phyloP scores from a whole-genome alignment of 1,284 basidiomycete species.

The Phaffia rhodozyma region DNA sequence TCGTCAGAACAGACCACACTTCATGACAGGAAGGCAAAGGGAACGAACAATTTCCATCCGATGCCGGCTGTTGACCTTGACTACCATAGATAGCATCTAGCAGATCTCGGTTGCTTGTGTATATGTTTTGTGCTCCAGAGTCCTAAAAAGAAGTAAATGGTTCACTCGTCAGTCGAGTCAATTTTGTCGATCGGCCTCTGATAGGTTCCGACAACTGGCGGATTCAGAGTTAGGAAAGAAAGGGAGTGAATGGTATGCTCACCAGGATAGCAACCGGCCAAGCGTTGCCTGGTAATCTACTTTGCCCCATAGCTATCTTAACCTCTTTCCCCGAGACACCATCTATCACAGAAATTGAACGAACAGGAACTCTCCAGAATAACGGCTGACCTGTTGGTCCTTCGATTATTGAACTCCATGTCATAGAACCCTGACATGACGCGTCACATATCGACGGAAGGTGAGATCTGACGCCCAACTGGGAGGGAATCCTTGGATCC shows the following conservation, averaged over 20 bases:
- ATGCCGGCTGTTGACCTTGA: slow-evolving; percentile 46
- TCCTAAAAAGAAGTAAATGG: no score
- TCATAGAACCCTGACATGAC: background rate
- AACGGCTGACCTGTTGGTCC: slow-evolving; percentile 3
- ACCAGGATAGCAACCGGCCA: slow-evolving; percentile 15
- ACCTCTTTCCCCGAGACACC: background rate
- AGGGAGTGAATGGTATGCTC: background rate
- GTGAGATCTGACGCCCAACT: slow-evolving; percentile 55
- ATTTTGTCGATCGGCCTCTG: no score
- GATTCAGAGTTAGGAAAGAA: no score
- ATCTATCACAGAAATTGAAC: slow-evolving; percentile 3
- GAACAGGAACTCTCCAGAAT: slow-evolving; percentile 12
- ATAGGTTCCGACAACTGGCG: no score
- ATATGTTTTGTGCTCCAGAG: slow-evolving; percentile 13
- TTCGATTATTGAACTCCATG: slow-evolving; percentile 9
- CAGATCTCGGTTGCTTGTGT: slow-evolving; percentile 31
- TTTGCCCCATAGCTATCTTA: background rate
- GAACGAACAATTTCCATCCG: slow-evolving; percentile 52
- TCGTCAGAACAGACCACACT: background rate
- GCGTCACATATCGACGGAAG: slow-evolving; percentile 31
- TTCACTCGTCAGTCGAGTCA: no score
- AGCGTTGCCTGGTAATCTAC: slow-evolving; percentile 4
- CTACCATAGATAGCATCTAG: slow-evolving; percentile 68
- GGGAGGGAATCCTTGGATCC: slow-evolving; percentile 43
- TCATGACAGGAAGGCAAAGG: background rate